Conservation (phyloP, 345 rosid genomes). For the Nephelium lappaceum region DNA sequence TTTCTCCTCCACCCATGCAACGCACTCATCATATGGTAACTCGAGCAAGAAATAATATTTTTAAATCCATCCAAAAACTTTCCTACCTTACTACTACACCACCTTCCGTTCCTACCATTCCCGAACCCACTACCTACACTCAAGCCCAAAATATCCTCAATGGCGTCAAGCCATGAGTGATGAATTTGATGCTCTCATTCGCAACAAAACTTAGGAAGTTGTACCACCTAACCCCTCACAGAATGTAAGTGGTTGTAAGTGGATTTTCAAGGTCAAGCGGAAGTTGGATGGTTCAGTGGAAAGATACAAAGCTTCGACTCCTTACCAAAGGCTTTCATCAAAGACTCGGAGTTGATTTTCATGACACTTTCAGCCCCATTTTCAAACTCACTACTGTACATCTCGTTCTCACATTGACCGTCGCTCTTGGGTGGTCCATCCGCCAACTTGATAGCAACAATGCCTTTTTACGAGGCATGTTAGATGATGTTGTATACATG, state of each 20-base stretch:
- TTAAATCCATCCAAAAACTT: neutral
- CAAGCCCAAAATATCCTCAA: neutral
- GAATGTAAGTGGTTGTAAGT: neutral
- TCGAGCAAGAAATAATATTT: neutral
- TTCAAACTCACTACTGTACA: neutral
- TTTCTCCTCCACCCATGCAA: neutral
- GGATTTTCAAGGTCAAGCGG: neutral
- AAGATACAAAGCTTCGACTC: neutral
- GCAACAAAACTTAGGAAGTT: neutral
- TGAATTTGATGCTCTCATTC: neutral
- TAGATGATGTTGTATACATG: neutral
- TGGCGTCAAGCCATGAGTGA: neutral
- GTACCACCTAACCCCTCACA: neutral
- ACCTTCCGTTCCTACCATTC: neutral
- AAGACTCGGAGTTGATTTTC: neutral
- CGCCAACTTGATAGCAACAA: constrained; percentile 3
- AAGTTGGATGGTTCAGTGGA: neutral
- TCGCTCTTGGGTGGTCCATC: neutral
- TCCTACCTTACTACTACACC: neutral
- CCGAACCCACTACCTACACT: neutral
- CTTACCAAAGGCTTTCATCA: neutral
- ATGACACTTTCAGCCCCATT: neutral
- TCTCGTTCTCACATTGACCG: neutral
- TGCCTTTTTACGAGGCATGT: neutral
- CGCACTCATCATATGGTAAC: neutral